Percentiles rank a stretch among this genome's conserved stretches.
Conservation (phyloP, 192 early-diverging fungal genomes). For the Backusella parvicylindrica region DNA sequence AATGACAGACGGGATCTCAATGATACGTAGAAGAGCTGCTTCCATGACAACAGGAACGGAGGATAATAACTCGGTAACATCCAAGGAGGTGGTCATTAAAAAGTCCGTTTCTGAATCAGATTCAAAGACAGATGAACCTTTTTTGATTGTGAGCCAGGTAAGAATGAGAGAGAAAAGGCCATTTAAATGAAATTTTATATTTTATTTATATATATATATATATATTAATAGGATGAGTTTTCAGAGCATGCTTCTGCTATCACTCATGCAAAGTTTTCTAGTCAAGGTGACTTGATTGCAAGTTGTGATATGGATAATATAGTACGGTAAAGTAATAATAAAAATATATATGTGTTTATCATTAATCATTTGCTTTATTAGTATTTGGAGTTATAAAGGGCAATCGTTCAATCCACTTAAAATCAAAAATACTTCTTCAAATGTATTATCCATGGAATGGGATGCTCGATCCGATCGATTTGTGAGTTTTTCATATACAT, state of each 20-base stretch:
- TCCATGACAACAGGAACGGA: slow-evolving; percentile 15
- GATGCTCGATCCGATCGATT: slow-evolving; percentile 43
- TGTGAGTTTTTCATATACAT: slow-evolving; percentile 23
- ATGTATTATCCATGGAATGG: slow-evolving; percentile 41
- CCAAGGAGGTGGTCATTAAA: neutral
- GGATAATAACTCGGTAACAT: neutral
- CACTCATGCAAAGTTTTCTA: slow-evolving; percentile 52
- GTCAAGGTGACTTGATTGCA: slow-evolving; percentile 51
- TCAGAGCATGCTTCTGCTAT: slow-evolving; percentile 58
- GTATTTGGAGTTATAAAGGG: slow-evolving; percentile 43
- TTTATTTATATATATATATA: neutral
- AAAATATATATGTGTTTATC: neutral
- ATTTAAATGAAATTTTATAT: neutral
- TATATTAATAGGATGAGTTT: slow-evolving; percentile 44
- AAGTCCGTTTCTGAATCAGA: neutral
- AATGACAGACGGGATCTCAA: slow-evolving; percentile 33
- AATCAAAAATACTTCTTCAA: slow-evolving; percentile 36
- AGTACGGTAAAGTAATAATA: slow-evolving; percentile 38
- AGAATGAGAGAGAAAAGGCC: neutral
- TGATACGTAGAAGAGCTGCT: slow-evolving; percentile 30
- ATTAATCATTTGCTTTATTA: neutral
- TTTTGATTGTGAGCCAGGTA: slow-evolving; percentile 37
- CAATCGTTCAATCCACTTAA: slow-evolving; percentile 26
- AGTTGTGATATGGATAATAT: slow-evolving; percentile 63
- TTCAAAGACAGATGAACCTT: slow-evolving; percentile 21